Base-by-base conservation (phyloP, 176 grass and related monocot species). In the Otatea glauca region DNA sequence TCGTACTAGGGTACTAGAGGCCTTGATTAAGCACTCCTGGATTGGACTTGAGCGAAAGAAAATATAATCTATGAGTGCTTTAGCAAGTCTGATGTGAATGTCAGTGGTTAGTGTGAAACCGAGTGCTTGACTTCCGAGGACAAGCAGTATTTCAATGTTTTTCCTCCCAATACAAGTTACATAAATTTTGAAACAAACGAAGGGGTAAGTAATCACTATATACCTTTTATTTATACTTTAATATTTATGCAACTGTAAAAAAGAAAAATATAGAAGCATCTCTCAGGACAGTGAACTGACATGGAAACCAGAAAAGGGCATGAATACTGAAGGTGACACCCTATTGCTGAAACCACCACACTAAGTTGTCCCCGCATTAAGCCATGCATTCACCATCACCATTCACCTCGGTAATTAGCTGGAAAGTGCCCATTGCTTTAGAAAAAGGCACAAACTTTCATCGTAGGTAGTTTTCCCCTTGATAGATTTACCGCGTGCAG, bases 91-190 rank as follows among this genome's bases (percentile, higher is more conserved):
- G 62, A n/a, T 61, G 51, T 49, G 64, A 49, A 51, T 87, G 39
- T 7, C 39, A 87, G 42, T 48, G 24, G 70, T 32, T 4, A 53
- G 65, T 67, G 48, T 73, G 68, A 84, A 88, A 37, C 67, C 48
- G 15, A 27, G 74, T 1, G 61, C 25, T 45, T 13, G 80, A 51
- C 16, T 24, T 5, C 1, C 1, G 43, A 59, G 53, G 80, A 70
- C 54, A 88, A 88, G n/a, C n/a, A n/a, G n/a, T n/a, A n/a, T n/a
- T n/a, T n/a, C n/a, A n/a, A n/a, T n/a, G n/a, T n/a, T n/a, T n/a
- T n/a, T n/a, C n/a, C n/a, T n/a, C n/a, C n/a, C n/a, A n/a, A n/a
- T n/a, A n/a, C n/a, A n/a, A n/a, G n/a, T n/a, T n/a, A n/a, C n/a
- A n/a, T n/a, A n/a, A n/a, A n/a, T n/a, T n/a, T n/a, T n/a, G n/a